Evolutionary conservation across 2,329 filamentous ascomycete genomes (phyloP), one percentile per base, ranked within the genome.

Genomic region (Metarhizium sp.): DNA sequence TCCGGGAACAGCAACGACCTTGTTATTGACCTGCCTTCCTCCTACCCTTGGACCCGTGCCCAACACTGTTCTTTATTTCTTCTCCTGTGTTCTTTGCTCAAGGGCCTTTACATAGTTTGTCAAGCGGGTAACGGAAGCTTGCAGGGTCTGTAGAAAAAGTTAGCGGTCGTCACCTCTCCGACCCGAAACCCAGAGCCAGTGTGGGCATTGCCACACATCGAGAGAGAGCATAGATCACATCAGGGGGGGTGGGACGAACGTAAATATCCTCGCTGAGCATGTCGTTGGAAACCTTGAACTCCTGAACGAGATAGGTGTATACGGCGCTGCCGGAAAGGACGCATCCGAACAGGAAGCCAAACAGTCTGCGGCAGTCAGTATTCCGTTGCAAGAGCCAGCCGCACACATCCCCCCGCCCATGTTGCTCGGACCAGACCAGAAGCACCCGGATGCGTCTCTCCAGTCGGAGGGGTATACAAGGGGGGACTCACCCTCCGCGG

Each of bases 201-300:
- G 32, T 11, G 32, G 32, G 32, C 32, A 34, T 11, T 11, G 32
- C 32, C 7, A 34, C 32, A 34, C 32, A 3, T 34, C 32, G 32
- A 34, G 7, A 40, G 38, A 13, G 38, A 5, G 38, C 7, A 40
- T 34, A 11, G 25, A 25, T 25, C 32, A 40, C 2, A 16, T 14
- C 7, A 40, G 14, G 13, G 38, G 6, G 30, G 30, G 32, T 13
- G 14, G n/a, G 29, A 86, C 90, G 73, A 81, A 96, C 92, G 74
- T 92, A 92, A 71, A 97, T 96, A 73, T 97, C 92, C 74, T 96
- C 91, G 58, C 87, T 92, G 73, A 97, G 77, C 67, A 96, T 81
- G 74, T 95, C 89, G 76, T 96, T 97, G 63, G 90, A 89, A 47
- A 91, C 79, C 75, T 91, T 90, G 78, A 96, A 97, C 73, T 97